Percentiles rank a stretch among this genome's conserved stretches.
These are phyloP conservation scores for Stromatinia cepivora DNA, from an alignment of 2,329 filamentous ascomycete species.

Conservation along the genomic window DNA sequence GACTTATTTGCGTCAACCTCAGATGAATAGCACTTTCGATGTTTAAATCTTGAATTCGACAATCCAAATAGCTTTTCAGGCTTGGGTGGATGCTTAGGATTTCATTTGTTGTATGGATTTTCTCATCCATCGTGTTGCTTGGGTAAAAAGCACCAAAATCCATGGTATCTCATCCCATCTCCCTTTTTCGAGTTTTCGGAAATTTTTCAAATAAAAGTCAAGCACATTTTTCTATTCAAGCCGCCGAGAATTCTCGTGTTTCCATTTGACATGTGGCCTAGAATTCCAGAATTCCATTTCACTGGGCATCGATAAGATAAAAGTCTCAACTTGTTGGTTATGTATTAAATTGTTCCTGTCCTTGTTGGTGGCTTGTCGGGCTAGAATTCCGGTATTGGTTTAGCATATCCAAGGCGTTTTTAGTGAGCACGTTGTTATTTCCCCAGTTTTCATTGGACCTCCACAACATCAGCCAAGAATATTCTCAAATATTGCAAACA, in stretches of 20 bases:
- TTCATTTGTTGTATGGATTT: too few relatives aligned
- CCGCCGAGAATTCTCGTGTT: too few relatives aligned
- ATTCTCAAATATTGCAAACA: not conserved
- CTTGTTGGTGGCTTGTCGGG: conserved; percentile 2
- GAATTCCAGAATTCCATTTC: too few relatives aligned
- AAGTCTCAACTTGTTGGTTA: too few relatives aligned
- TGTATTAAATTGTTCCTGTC: not conserved
- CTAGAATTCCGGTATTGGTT: not conserved
- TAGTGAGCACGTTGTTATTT: conserved; percentile 19
- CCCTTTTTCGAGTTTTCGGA: not conserved
- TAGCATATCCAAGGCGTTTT: not conserved
- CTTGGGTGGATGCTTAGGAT: too few relatives aligned
- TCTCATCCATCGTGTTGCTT: too few relatives aligned
- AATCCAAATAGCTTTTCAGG: too few relatives aligned
- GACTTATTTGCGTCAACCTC: too few relatives aligned
- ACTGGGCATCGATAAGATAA: not conserved
- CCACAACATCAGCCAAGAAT: conserved; percentile 20
- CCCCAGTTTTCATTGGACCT: conserved; percentile 14
- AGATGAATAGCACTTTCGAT: too few relatives aligned
- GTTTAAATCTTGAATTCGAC: too few relatives aligned
- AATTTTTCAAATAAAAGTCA: not conserved
- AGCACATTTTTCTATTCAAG: not conserved
- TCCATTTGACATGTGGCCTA: too few relatives aligned
- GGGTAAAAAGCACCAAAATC: too few relatives aligned
- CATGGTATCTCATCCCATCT: not conserved